These are phyloP conservation scores for Monilinia vaccinii-corymbosi DNA, from an alignment of 2,329 filamentous ascomycete genomes.

Conservation along the genomic window DNA sequence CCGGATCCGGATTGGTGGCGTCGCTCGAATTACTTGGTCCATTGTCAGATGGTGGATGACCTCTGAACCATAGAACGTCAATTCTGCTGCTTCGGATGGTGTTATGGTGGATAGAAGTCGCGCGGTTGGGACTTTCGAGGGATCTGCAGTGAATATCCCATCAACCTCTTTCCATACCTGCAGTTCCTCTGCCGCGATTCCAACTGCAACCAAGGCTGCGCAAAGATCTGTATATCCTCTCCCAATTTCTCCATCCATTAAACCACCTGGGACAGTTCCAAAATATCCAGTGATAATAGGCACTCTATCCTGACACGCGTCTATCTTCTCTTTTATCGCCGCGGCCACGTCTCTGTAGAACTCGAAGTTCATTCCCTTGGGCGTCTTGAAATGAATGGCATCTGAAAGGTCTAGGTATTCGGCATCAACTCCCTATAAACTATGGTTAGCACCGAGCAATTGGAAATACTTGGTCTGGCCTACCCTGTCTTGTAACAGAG, in stretches of 20 bases:
- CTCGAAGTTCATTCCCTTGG: slow-evolving; percentile 49
- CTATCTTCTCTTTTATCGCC: slow-evolving; percentile 54
- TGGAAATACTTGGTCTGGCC: background rate
- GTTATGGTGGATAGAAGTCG: slow-evolving; percentile 81
- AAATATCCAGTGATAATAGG: slow-evolving; percentile 91
- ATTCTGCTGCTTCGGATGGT: slow-evolving; percentile 86
- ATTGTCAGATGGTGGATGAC: slow-evolving; percentile 99
- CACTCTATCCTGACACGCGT: slow-evolving; percentile 56
- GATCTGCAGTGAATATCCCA: slow-evolving; percentile 79
- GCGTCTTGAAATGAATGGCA: slow-evolving; percentile 58
- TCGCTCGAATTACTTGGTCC: slow-evolving; percentile 87
- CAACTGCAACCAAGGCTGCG: slow-evolving; percentile 83
- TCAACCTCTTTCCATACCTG: slow-evolving; percentile 99
- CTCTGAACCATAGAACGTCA: slow-evolving; percentile 91
- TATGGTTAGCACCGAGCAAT: slow-evolving; percentile 4
- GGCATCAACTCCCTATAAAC: slow-evolving; percentile 59
- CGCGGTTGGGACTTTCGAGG: slow-evolving; percentile 86
- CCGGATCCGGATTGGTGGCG: slow-evolving; percentile 69
- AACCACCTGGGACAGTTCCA: slow-evolving; percentile 80
- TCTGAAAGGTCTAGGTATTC: slow-evolving; percentile 88
- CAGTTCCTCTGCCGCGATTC: slow-evolving; percentile 75
- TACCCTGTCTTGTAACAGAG: slow-evolving; percentile 67
- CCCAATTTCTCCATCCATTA: slow-evolving; percentile 81
- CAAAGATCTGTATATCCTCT: slow-evolving; percentile 96
- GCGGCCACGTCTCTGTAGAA: slow-evolving; percentile 62